phyloP scores from a whole-genome alignment of 768 basidiomycete species.

The Suillus fuscotomentosus region DNA sequence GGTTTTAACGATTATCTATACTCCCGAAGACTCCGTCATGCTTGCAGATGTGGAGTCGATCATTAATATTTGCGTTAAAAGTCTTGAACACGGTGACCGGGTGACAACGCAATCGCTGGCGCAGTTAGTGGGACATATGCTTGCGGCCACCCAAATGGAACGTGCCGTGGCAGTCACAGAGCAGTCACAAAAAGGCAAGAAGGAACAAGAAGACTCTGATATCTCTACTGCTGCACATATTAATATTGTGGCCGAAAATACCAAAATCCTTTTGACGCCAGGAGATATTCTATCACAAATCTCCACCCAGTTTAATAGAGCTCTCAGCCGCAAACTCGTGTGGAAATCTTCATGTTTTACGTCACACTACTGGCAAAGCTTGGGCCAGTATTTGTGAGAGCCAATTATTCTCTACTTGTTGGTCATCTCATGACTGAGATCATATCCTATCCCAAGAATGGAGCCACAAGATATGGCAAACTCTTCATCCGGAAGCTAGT shows the following conservation, averaged over 20 bases:
- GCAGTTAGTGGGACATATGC: constrained; percentile 77
- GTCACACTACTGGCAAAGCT: constrained; percentile 72
- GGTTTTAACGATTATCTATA: constrained; percentile 59
- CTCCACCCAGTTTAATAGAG: constrained; percentile 78
- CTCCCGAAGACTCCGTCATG: constrained; percentile 51
- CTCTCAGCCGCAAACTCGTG: constrained; percentile 66
- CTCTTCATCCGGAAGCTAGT: constrained; percentile 72
- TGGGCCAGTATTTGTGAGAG: constrained; percentile 76
- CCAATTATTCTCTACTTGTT: constrained; percentile 77
- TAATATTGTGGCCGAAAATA: constrained; percentile 46
- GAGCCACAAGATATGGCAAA: constrained; percentile 66
- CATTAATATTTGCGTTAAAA: constrained; percentile 62
- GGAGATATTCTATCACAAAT: constrained; percentile 80
- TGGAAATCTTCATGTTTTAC: constrained; percentile 90
- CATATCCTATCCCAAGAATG: constrained; percentile 56
- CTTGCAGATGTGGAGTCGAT: constrained; percentile 77
- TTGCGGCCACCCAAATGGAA: constrained; percentile 80
- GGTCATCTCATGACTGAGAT: constrained; percentile 79
- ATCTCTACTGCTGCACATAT: constrained; percentile 40
- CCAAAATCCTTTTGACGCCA: constrained; percentile 68
- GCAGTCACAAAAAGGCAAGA: constrained; percentile 57
- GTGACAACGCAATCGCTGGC: constrained; percentile 78
- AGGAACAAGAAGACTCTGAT: constrained; percentile 61
- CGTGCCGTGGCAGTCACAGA: constrained; percentile 46
- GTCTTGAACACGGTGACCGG: constrained; percentile 82